Percentiles rank a stretch among this genome's conserved stretches.
Conservation (phyloP, 257 asterid species). For the Thymus quinquecostatus region DNA sequence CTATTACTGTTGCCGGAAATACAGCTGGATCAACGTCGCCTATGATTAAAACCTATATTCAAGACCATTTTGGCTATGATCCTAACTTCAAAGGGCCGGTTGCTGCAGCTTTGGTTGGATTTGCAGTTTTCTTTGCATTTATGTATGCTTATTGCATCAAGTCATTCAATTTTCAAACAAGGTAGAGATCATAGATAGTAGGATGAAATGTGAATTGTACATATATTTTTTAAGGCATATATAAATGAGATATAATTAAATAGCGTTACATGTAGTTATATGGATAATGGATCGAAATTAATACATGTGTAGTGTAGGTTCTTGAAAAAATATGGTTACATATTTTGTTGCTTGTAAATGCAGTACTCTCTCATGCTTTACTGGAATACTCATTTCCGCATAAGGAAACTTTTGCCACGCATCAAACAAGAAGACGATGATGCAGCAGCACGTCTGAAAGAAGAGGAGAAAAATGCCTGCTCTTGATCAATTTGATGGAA, state of each 20-base stretch:
- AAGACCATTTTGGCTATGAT: constrained; percentile 67
- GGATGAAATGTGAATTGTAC: constrained; percentile 5
- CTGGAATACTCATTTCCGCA: too few relatives aligned
- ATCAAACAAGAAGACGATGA: too few relatives aligned
- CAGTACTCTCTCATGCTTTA: too few relatives aligned
- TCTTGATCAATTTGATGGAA: too few relatives aligned
- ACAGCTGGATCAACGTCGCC: constrained; percentile 40
- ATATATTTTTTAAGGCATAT: neutral
- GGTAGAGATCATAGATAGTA: constrained; percentile 37
- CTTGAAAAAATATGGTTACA: too few relatives aligned
- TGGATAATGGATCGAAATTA: too few relatives aligned
- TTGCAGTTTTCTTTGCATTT: constrained; percentile 58
- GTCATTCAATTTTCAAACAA: constrained; percentile 57
- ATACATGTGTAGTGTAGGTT: too few relatives aligned
- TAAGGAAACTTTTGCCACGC: too few relatives aligned
- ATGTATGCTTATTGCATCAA: constrained; percentile 69
- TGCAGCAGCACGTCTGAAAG: too few relatives aligned
- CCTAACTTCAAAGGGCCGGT: constrained; percentile 63
- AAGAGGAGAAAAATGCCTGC: too few relatives aligned
- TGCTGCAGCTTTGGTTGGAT: constrained; percentile 59
- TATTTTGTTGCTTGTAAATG: too few relatives aligned
- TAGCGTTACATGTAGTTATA: neutral
- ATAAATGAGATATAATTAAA: neutral
- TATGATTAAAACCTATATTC: constrained; percentile 53
- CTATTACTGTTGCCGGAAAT: constrained; percentile 53